These are phyloP conservation scores for Trichosanthes truncata DNA, from an alignment of 306 rosid genomes.

Conservation along the genomic window DNA sequence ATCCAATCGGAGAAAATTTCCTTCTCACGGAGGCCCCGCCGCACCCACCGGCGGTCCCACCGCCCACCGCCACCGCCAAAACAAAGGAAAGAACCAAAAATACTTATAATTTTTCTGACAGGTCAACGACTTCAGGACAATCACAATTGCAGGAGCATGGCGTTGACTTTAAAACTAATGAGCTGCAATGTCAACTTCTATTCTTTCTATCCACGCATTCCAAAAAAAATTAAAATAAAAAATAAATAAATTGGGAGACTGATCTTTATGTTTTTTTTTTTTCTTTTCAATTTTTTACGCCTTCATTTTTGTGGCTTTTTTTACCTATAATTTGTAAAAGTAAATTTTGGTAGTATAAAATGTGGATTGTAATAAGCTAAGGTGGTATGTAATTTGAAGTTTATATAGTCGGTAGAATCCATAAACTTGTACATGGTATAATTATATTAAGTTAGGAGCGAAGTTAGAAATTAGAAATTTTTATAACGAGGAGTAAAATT, in stretches of 20 bases:
- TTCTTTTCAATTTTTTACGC: too few species aligned
- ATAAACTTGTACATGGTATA: too few species aligned
- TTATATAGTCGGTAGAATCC: too few species aligned
- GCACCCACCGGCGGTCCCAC: slow-evolving; percentile 9
- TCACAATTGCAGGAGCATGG: not conserved
- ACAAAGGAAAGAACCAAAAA: not conserved
- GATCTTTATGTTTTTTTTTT: not conserved
- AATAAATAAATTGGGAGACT: not conserved
- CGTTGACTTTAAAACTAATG: not conserved
- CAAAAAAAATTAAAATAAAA: not conserved
- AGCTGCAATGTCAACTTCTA: slow-evolving; percentile 1
- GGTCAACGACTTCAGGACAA: slow-evolving; percentile 8
- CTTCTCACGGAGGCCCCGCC: not conserved
- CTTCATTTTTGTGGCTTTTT: too few species aligned
- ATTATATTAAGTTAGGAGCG: too few species aligned
- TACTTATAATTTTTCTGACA: slow-evolving; percentile 2
- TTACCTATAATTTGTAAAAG: not conserved
- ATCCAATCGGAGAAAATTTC: slow-evolving; percentile 5
- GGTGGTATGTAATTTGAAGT: too few species aligned
- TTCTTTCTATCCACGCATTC: not conserved
- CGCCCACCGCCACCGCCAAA: not conserved
- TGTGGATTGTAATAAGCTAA: not conserved
- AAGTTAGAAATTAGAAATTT: too few species aligned
- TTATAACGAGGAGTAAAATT: too few species aligned
- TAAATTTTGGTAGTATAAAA: not conserved